Conservation (phyloP, 257 asterid genomes). For the Vinca minor region DNA sequence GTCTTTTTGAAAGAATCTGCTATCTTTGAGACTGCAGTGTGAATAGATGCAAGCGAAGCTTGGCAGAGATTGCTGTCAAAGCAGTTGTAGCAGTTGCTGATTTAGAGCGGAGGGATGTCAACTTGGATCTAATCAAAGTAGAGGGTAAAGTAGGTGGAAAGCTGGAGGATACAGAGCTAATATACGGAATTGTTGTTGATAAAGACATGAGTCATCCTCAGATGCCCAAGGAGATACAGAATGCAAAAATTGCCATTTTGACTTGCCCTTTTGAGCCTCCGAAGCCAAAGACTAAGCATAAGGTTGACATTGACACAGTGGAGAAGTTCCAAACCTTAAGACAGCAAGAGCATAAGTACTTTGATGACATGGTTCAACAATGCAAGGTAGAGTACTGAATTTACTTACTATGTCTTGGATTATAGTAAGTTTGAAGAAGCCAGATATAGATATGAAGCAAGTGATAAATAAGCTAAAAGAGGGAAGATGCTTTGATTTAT, state of each 20-base stretch:
- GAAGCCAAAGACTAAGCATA: constrained; percentile 97
- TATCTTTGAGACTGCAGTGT: constrained; percentile 51
- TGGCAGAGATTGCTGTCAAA: constrained; percentile 96
- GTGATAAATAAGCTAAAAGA: no score
- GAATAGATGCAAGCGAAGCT: constrained; percentile 81
- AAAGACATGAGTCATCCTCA: constrained; percentile 98
- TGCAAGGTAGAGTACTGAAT: constrained; percentile 75
- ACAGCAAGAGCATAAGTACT: constrained; percentile 78
- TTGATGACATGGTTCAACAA: constrained; percentile 89
- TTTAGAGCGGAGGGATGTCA: constrained; percentile 91
- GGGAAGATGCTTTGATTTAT: no score
- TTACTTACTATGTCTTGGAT: no score
- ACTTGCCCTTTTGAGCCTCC: constrained; percentile 99
- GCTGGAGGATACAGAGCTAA: constrained; percentile 86
- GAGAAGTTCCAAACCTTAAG: constrained; percentile 81
- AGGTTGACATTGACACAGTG: constrained; percentile 90
- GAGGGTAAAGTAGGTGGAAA: constrained; percentile 97
- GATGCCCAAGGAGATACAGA: constrained; percentile 90
- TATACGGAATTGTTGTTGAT: constrained; percentile 84
- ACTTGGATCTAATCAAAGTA: constrained; percentile 87
- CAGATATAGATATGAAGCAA: no score
- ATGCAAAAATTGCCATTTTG: constrained; percentile 83
- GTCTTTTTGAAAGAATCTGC: neutral
- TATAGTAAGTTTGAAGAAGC: no score
- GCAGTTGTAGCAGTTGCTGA: constrained; percentile 98